phyloP scores from a whole-genome alignment of 345 rosid species.

The Gossypium bickii region DNA sequence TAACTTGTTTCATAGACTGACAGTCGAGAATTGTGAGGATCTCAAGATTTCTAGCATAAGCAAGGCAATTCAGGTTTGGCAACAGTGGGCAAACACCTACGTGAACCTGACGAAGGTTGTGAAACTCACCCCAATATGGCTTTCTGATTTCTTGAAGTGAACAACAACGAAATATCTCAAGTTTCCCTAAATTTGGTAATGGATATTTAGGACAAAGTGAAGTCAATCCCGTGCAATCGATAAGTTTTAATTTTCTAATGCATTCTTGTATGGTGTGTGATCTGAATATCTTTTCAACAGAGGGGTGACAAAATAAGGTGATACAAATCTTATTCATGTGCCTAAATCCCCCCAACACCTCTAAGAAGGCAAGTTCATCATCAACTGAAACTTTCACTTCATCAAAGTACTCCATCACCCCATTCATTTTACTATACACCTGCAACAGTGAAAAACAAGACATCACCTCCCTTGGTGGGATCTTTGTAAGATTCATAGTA shows the following conservation, averaged over 20 bases:
- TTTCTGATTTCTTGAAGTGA: not conserved
- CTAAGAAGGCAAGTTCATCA: not conserved
- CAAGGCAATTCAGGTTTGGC: not conserved
- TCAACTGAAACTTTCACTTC: not conserved
- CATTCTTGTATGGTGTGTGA: not conserved
- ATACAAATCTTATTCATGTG: not conserved
- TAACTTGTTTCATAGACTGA: slow-evolving; percentile 2
- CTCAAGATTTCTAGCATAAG: not conserved
- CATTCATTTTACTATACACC: slow-evolving; percentile 5
- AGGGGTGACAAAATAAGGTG: not conserved
- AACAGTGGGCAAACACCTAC: not conserved
- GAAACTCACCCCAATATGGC: not conserved
- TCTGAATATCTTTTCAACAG: not conserved
- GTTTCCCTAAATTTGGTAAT: not conserved
- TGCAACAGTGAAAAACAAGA: not conserved
- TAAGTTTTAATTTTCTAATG: not conserved
- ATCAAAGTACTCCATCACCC: not conserved
- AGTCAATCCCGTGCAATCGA: not conserved
- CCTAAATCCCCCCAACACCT: not conserved
- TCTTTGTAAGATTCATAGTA: not conserved
- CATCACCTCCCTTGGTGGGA: not conserved
- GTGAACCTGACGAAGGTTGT: not conserved
- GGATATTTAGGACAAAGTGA: too few species aligned
- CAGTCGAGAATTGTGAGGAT: not conserved
- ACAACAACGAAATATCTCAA: not conserved